Base-by-base conservation (phyloP, 139 green algal species). In the Ettlia oleoabundans region DNA sequence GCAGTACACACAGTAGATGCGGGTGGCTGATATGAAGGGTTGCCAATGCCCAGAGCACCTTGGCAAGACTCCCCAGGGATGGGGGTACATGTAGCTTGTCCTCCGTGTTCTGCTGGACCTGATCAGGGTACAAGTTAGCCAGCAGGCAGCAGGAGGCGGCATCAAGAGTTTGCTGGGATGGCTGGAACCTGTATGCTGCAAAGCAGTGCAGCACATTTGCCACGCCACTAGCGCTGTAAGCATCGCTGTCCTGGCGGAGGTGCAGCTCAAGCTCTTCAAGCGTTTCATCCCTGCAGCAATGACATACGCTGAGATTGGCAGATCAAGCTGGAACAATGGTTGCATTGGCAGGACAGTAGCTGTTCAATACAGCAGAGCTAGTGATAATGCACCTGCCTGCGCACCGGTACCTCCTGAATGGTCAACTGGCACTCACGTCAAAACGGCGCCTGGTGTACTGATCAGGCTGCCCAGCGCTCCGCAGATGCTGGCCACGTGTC, bases 151-250 rank as follows among this genome's bases (percentile, higher is more conserved):
- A 35, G 53, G 38, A 35, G 35, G 68, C 35, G 35, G 73, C 73
- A 51, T 67, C 24, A 4, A 37, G 35, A 4, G 73, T 37, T 28
- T 53, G 35, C 2, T 43, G 19, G 1, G 30, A 3, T 13, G 38
- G 73, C 35, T 69, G 73, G 21, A 32, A 15, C 33, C 28, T 24
- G 0, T 61, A 35, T 2, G 42, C 47, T 4, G 35, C 53, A 13
- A 38, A 67, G 73, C 26, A 67, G 33, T 69, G 26, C 24, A 80
- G 73, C 6, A 80, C 30, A 52, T 28, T 38, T 51, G 73, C 73
- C 53, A 80, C 35, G 24, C 10, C 62, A 28, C 15, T 41, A 26
- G 30, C 53, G 13, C 30, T 53, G 53, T 80, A 80, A 24, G 53
- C 10, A 33, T 24, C 33, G 33, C 35, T 24, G 8, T 8, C 4